These are phyloP conservation scores for Plasmodium adleri DNA, from an alignment of 169 alveolate species.

Conservation along the genomic window DNA sequence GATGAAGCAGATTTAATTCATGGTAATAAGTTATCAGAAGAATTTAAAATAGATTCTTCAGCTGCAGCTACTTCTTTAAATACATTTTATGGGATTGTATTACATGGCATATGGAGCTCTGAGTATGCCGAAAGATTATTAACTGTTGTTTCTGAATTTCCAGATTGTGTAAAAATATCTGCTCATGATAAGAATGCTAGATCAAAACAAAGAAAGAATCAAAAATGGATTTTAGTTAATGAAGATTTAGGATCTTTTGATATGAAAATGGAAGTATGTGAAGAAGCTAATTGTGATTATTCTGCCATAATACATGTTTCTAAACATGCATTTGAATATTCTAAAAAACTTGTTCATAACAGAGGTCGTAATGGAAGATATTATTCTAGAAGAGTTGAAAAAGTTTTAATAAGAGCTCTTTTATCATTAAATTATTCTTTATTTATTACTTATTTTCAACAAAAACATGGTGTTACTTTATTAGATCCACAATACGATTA, in stretches of 20 bases:
- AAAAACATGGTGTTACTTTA: conserved; percentile 81
- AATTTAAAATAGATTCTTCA: conserved; percentile 79
- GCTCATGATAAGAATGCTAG: conserved; percentile 10
- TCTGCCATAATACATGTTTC: conserved; percentile 82
- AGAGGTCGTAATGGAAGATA: conserved; percentile 79
- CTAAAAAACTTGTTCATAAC: conserved; percentile 77
- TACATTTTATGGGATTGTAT: conserved; percentile 81
- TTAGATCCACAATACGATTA: conserved; percentile 78
- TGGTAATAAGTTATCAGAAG: conserved; percentile 72
- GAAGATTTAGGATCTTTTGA: conserved; percentile 79
- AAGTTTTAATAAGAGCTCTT: conserved; percentile 83
- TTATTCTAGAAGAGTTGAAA: conserved; percentile 84
- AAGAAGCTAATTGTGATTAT: conserved; percentile 58
- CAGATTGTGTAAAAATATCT: conserved; percentile 64
- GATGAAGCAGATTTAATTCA: conserved; percentile 83
- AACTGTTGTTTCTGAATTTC: conserved; percentile 76
- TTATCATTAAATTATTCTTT: conserved; percentile 72
- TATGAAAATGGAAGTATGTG: conserved; percentile 38
- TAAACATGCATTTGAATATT: conserved; percentile 80
- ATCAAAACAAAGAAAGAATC: conserved; percentile 78
- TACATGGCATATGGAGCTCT: conserved; percentile 85
- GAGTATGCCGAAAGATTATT: conserved; percentile 83
- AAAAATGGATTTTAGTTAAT: conserved; percentile 79
- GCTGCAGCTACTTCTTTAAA: conserved; percentile 85
- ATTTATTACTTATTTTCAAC: conserved; percentile 68